Evolutionary conservation across 2,329 filamentous ascomycete genomes (phyloP).

Genomic region (Zarea fungicola): DNA sequence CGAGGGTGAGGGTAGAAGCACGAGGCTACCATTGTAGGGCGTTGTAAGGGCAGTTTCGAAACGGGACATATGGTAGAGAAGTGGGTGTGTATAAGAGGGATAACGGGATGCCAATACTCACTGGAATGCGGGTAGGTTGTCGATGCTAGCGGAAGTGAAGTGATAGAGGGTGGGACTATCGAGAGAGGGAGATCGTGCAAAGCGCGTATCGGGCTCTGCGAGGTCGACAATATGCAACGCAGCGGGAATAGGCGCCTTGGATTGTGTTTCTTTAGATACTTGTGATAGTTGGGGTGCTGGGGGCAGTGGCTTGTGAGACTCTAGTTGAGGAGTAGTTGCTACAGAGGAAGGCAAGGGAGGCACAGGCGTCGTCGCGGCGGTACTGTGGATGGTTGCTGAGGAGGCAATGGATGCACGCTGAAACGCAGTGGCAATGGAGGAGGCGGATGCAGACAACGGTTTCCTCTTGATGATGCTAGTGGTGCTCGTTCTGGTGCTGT

Average conservation of each 20-base stretch:
- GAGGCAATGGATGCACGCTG: conserved; percentile 24
- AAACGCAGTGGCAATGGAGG: conserved; percentile 40
- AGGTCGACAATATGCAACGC: conserved; percentile 33
- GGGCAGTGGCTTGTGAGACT: neutral
- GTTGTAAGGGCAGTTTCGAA: neutral
- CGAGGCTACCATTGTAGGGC: neutral
- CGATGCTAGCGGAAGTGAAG: conserved; percentile 33
- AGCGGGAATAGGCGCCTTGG: conserved; percentile 4
- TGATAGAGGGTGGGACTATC: conserved; percentile 61
- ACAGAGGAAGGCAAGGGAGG: conserved; percentile 8
- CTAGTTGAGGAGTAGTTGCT: too few species aligned
- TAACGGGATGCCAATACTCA: conserved; percentile 8
- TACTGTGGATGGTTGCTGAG: conserved; percentile 4
- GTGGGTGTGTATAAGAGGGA: neutral
- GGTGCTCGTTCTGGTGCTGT: conserved; percentile 19
- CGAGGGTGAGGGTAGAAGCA: neutral
- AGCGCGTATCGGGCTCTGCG: conserved; percentile 47
- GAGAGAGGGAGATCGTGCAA: conserved; percentile 49
- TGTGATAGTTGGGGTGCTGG: neutral
- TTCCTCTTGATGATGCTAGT: conserved; percentile 51
- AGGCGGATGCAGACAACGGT: conserved; percentile 53
- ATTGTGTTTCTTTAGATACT: neutral
- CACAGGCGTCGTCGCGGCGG: conserved; percentile 2
- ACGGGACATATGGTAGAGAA: neutral
- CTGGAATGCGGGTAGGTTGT: conserved; percentile 6